Conservation (phyloP, 2,329 filamentous ascomycete species). For the Diaporthe helianthi region DNA sequence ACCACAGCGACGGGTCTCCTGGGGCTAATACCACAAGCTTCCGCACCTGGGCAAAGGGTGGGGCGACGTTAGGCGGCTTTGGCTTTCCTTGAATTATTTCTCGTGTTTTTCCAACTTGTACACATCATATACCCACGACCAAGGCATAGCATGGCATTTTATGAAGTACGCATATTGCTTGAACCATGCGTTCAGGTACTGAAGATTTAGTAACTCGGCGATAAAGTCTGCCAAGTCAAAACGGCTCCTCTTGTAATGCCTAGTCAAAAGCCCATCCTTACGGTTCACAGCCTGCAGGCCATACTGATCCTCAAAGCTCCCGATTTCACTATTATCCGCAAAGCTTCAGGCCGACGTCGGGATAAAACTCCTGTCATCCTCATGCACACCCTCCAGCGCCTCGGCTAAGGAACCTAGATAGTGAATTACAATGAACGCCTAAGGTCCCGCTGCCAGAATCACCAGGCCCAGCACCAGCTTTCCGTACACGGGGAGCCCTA, state of each 20-base stretch:
- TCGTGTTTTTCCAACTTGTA: not conserved
- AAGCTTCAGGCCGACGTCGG: constrained; percentile 5
- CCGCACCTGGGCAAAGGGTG: constrained; percentile 19
- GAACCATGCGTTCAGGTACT: not conserved
- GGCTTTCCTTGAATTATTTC: not conserved
- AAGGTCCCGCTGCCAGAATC: constrained; percentile 2
- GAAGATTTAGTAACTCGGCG: not conserved
- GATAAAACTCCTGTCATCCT: constrained; percentile 3
- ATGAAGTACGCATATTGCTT: not conserved
- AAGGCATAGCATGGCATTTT: not conserved
- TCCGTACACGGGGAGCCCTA: constrained; percentile 1
- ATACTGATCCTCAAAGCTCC: constrained; percentile 4
- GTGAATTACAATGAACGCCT: not conserved
- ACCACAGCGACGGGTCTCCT: not conserved
- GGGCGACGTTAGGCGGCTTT: not conserved
- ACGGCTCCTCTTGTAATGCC: not conserved
- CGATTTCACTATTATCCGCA: constrained; percentile 10
- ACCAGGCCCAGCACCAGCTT: not conserved
- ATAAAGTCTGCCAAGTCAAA: constrained; percentile 13
- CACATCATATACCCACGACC: not conserved
- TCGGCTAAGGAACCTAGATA: not conserved
- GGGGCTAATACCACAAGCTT: not conserved
- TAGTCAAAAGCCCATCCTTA: not conserved
- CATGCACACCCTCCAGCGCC: not conserved
- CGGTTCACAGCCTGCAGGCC: constrained; percentile 25